phyloP scores from a whole-genome alignment of 2,329 filamentous ascomycete genomes.

The Fusarium stilboides region DNA sequence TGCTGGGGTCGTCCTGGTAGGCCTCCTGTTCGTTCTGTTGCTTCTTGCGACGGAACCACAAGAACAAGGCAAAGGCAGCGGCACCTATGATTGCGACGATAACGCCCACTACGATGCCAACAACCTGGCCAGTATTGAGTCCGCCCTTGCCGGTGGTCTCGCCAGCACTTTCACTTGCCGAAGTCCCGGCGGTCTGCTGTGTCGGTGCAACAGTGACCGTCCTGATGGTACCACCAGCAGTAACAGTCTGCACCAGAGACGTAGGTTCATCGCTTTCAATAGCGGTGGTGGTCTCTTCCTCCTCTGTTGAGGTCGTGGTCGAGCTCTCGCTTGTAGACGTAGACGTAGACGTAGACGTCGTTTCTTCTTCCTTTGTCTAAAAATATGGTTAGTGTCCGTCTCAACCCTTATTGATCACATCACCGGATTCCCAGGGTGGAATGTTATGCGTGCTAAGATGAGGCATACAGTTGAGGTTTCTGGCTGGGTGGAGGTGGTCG shows the following conservation, averaged over 20 bases:
- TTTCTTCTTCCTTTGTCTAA: constrained; percentile 35
- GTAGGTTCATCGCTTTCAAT: constrained; percentile 33
- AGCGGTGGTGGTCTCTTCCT: constrained; percentile 42
- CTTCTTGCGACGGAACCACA: constrained; percentile 63
- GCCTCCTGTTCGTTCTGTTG: constrained; percentile 60
- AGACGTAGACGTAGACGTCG: constrained; percentile 37
- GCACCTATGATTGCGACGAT: constrained; percentile 60
- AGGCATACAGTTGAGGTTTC: constrained; percentile 59
- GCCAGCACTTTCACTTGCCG: constrained; percentile 40
- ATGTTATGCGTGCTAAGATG: constrained; percentile 39
- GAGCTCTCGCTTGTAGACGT: constrained; percentile 22
- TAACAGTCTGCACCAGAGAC: constrained; percentile 67
- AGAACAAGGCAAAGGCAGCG: constrained; percentile 57
- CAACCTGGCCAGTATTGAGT: constrained; percentile 64
- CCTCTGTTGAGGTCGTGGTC: constrained; percentile 44
- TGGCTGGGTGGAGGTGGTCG: constrained; percentile 46
- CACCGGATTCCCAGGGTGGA: constrained; percentile 36
- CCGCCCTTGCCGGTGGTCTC: constrained; percentile 42
- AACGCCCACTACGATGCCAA: constrained; percentile 68
- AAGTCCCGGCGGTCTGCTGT: constrained; percentile 34
- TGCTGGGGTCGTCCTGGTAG: constrained; percentile 62
- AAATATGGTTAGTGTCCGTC: constrained; percentile 36
- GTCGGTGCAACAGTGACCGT: constrained; percentile 70
- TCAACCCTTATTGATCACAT: constrained; percentile 29
- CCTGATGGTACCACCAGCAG: constrained; percentile 66